Evolutionary conservation across 495 filamentous ascomycete species (phyloP), one percentile per base, ranked within the genome.

Genomic region (Lichenothelia convexa): DNA sequence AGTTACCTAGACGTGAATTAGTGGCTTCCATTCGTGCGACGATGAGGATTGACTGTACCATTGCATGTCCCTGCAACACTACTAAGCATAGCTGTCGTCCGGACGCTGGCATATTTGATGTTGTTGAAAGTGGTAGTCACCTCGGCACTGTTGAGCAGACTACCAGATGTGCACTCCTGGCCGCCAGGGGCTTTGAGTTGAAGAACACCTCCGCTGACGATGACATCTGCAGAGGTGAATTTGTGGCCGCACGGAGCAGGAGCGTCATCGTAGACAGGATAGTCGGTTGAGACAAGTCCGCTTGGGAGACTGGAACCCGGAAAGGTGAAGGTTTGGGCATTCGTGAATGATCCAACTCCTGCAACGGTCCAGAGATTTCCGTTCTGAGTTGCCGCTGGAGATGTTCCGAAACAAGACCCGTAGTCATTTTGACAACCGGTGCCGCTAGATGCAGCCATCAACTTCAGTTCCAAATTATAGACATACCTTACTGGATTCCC

Each of bases 31-130:
- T n/a, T n/a, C n/a, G n/a, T n/a, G n/a, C n/a, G n/a, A n/a, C n/a
- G n/a, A n/a, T n/a, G n/a, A n/a, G n/a, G 9, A 1, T 13, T 1
- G 15, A 47, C 47, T 5, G 20, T 33, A 8, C 34, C 39, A 30
- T 41, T 33, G 8, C 20, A 26, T 9, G 39, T 38, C 8, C 45
- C 45, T 2, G 45, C 5, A 4, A 47, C 45, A 3, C 12, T 35
- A 32, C 38, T 47, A 15, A 47, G 26, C 5, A 45, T 38, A 2
- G 41, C 19, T 20, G 15, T 43, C 11, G 45, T 48, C 7, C 45
- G 39, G 5, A 48, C 45, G 13, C 44, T 47, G 15, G 40, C 45
- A 32, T 47, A 43, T 4, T 47, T 21, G 15, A 48, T 48, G 23
- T 42, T 35, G 3, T 34, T 31, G 1, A 29, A 27, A 16, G 11